These are phyloP conservation scores for Euptelea pleiosperma DNA, from an alignment of 164 flowering plant species.

Conservation along the genomic window DNA sequence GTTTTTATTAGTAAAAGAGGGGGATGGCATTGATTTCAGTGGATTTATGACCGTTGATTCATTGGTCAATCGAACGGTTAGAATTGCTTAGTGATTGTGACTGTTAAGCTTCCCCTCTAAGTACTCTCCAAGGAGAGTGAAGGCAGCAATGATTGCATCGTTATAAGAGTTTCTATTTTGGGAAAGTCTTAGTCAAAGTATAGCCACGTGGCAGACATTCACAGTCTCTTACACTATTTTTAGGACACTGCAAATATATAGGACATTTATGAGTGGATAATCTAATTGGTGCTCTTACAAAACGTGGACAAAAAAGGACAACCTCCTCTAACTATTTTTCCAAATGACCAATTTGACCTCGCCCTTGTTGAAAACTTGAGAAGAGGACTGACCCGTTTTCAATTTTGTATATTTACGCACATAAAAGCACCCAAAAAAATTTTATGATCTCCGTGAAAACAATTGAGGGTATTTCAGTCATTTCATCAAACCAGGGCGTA, in stretches of 20 bases:
- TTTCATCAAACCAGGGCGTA: too few species aligned
- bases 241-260: neutral
- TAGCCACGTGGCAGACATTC: constrained; percentile 12
- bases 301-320: neutral
- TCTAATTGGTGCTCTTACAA: neutral
- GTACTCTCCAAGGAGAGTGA: neutral
- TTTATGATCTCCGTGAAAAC: too few species aligned
- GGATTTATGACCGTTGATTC: constrained; percentile 15
- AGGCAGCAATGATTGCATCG: constrained; percentile 14
- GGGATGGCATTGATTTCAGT: constrained; percentile 3
- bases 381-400: too few species aligned
- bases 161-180: constrained; percentile 2
- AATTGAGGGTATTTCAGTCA: too few species aligned
- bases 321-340: neutral
- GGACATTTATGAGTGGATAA: neutral
- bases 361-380: neutral
- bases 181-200: constrained; percentile 3
- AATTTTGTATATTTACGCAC: too few species aligned
- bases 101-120: constrained; percentile 21
- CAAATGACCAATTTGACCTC: neutral
- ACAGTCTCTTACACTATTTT: neutral
- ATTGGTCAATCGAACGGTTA: constrained; percentile 14
- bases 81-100: constrained; percentile 12
- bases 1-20: constrained; percentile 1
- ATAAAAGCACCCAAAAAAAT: too few species aligned